A percentile compares a stretch with the other conserved stretches of the same genome.
phyloP scores from a whole-genome alignment of 768 basidiomycete genomes.

The Amylocystis lapponica region DNA sequence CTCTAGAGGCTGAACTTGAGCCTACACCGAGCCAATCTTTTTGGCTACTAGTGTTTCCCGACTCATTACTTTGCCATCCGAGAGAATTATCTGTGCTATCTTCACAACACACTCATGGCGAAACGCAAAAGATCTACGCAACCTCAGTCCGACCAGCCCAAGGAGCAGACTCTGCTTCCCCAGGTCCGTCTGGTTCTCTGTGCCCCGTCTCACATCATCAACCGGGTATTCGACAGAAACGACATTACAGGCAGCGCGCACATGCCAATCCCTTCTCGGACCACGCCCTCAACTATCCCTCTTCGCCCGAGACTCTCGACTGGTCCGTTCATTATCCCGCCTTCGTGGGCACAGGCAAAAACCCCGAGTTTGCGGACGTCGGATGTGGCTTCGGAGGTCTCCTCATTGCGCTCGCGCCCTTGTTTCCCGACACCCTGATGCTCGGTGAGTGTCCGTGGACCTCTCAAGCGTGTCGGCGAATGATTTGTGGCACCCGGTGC shows the following conservation, averaged over 20 bases:
- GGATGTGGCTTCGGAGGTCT: slow-evolving; percentile 98
- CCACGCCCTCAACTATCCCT: slow-evolving; percentile 83
- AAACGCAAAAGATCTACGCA: slow-evolving; percentile 23
- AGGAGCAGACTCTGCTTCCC: slow-evolving; percentile 21
- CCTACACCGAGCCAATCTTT: too few relatives aligned
- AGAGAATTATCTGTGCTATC: too few relatives aligned
- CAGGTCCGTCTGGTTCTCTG: slow-evolving; percentile 20
- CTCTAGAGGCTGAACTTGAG: too few relatives aligned
- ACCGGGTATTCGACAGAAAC: slow-evolving; percentile 47
- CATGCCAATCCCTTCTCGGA: slow-evolving; percentile 87
- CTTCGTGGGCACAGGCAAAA: slow-evolving; percentile 49
- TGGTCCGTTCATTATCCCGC: slow-evolving; percentile 83
- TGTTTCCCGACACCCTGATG: slow-evolving; percentile 90
- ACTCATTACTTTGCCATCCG: too few relatives aligned
- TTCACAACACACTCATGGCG: too few relatives aligned
- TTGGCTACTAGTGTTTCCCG: too few relatives aligned
- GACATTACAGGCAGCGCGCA: slow-evolving; percentile 77
- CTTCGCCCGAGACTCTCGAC: slow-evolving; percentile 68
- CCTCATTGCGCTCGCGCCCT: slow-evolving; percentile 79
- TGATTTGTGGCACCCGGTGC: neutral
- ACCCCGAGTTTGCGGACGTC: slow-evolving; percentile 92
- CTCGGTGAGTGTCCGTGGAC: slow-evolving; percentile 55
- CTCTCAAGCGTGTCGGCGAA: neutral
- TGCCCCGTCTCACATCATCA: neutral
- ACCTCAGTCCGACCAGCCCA: slow-evolving; percentile 3